Percentiles rank a stretch among this genome's conserved stretches.
phyloP scores from a whole-genome alignment of 495 filamentous ascomycete species.

The Lasiosphaeris hirsuta region DNA sequence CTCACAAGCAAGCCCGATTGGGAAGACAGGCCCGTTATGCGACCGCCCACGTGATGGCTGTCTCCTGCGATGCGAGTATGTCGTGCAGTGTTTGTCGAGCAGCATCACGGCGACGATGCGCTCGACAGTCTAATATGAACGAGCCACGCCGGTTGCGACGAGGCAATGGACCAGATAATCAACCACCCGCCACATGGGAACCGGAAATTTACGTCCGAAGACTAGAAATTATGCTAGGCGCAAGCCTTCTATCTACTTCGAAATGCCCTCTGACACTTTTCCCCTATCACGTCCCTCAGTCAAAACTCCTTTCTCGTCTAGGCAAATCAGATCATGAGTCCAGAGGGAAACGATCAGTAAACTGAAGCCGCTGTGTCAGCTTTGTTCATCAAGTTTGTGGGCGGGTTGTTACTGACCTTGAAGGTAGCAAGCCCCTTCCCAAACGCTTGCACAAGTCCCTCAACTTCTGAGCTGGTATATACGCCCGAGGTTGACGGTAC shows the following conservation, averaged over 20 bases:
- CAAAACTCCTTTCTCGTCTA: background rate
- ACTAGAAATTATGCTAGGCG: no score
- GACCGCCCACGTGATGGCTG: conserved; percentile 34
- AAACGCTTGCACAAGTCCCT: conserved; percentile 43
- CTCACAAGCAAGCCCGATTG: conserved; percentile 7
- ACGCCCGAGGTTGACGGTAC: conserved; percentile 54
- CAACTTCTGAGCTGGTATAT: conserved; percentile 37
- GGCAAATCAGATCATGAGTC: conserved; percentile 31
- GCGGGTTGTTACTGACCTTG: conserved; percentile 35
- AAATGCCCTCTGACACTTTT: no score
- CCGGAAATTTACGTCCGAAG: no score
- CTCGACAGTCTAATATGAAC: background rate
- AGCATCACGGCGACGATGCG: background rate
- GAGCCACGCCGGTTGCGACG: background rate
- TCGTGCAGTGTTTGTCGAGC: conserved; percentile 34
- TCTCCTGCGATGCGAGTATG: conserved; percentile 37
- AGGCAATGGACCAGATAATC: no score
- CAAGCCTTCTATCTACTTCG: no score
- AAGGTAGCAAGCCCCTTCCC: conserved; percentile 62
- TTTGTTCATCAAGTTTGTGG: background rate
- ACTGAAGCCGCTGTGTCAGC: conserved; percentile 14
- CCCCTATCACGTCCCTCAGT: no score
- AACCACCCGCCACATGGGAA: no score
- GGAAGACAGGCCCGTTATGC: conserved; percentile 25
- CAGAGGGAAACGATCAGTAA: conserved; percentile 53